phyloP scores from a whole-genome alignment of 176 grass and related monocot species.

The Musa troglodytarum region DNA sequence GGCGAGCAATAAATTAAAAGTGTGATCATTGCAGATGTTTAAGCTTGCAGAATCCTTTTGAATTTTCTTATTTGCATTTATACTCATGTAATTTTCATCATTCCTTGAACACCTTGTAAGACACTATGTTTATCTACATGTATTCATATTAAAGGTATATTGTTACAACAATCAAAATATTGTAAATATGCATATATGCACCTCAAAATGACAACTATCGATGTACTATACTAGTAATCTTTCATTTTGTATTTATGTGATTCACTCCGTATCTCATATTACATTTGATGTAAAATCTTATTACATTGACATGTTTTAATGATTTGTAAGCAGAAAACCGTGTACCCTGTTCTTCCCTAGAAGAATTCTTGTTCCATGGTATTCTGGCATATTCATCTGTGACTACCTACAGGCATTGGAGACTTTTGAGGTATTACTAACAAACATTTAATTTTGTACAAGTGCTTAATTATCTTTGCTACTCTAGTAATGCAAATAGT shows the following conservation, averaged over 20 bases:
- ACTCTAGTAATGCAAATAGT: neutral
- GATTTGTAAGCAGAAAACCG: slow-evolving; percentile 47
- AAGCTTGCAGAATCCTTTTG: neutral
- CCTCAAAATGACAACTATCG: neutral
- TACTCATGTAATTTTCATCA: neutral
- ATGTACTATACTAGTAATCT: neutral
- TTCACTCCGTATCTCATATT: neutral
- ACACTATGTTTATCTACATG: no score
- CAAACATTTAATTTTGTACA: slow-evolving; percentile 5
- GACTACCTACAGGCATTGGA: slow-evolving; percentile 78
- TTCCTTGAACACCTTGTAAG: neutral
- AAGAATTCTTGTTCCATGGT: slow-evolving; percentile 81
- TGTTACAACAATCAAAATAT: neutral
- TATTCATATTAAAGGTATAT: no score
- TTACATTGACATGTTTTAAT: neutral
- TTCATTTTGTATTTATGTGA: neutral
- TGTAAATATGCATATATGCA: neutral
- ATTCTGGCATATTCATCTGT: slow-evolving; percentile 44
- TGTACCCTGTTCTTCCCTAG: slow-evolving; percentile 59
- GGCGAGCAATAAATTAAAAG: no score
- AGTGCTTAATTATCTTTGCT: neutral
- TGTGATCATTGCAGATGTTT: neutral
- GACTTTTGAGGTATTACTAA: slow-evolving; percentile 43
- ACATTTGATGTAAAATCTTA: neutral
- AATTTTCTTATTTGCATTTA: neutral